phyloP scores from a whole-genome alignment of 345 rosid species.

The Moricandia moricandioides region DNA sequence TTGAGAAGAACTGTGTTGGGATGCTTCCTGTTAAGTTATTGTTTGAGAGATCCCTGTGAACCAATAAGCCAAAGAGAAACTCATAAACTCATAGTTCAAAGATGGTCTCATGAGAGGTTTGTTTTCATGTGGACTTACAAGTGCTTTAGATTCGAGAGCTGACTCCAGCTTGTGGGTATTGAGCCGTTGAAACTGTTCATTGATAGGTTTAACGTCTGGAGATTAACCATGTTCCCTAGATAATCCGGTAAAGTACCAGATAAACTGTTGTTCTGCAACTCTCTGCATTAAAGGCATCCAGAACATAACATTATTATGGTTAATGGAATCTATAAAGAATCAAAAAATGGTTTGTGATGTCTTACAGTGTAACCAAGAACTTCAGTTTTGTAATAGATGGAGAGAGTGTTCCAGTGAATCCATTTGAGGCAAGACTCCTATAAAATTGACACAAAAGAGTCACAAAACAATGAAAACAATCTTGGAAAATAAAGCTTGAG shows the following conservation, averaged over 20 bases:
- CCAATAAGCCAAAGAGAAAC: constrained; percentile 5
- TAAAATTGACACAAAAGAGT: constrained; percentile 14
- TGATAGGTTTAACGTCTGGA: constrained; percentile 69
- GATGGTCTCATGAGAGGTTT: background rate
- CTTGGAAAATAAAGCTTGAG: background rate
- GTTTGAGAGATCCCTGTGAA: constrained; percentile 73
- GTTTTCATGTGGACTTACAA: constrained; percentile 48
- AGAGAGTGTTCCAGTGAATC: constrained; percentile 79
- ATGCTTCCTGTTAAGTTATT: constrained; percentile 65
- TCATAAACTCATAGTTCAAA: constrained; percentile 4
- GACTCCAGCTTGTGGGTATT: constrained; percentile 67
- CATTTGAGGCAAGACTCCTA: constrained; percentile 71
- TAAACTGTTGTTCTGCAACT: constrained; percentile 71
- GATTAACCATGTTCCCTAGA: constrained; percentile 57
- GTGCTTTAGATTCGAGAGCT: constrained; percentile 61
- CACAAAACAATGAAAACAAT: constrained; percentile 1
- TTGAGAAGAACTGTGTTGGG: constrained; percentile 56
- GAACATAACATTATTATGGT: background rate
- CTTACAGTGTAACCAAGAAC: constrained; percentile 76
- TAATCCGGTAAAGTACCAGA: constrained; percentile 71
- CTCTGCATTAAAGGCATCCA: constrained; percentile 55
- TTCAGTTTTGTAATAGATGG: constrained; percentile 64
- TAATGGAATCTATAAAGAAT: background rate
- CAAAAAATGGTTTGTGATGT: constrained; percentile 2
- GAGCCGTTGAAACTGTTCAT: constrained; percentile 72